Evolutionary conservation across 805 yeast species (phyloP), one percentile per base, ranked within the genome.

Genomic region (Dipodascus geniculatus): DNA sequence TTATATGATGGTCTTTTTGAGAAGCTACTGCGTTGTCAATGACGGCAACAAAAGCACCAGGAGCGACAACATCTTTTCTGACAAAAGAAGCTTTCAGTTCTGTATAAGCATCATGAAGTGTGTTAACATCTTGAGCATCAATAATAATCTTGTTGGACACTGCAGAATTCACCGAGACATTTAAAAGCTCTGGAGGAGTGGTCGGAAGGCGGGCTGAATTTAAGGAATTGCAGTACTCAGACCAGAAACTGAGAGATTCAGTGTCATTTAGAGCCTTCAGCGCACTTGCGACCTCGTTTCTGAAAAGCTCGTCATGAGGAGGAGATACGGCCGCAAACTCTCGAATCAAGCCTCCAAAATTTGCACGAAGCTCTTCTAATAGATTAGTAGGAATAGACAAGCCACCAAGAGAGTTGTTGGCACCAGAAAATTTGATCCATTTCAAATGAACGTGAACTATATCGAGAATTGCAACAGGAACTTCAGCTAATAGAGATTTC

Each of bases 21-120:
- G 42, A 19, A 20, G 44, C 52, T 9, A 47, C 8, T 9, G 60
- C 58, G 2, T 53, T 52, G 19, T 61, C 64, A 22, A 63, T 33
- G 1, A 60, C 44, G 11, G 60, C 54, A 8, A 56, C 22, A 23
- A 59, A 28, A 1, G 64, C 60, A 31, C 57, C 59, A 2, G 62
- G 57, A 38, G 55, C 49, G 19, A 63, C 48, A 3, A 44, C 58
- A 28, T 56, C 56, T 17, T 60, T 52, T 23, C 51, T 50, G 2
- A 51, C 50, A 31, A 48, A 50, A 2, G 62, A 63, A 16, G 49
- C 35, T 24, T 33, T 22, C 11, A 58, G n/a, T 2, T 57, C 56
- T 28, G 53, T 51, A 11, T 51, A 24, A 23, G 57, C 24, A 22
- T 17, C 17, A 14, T 22, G 31, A 8, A 38, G 19, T 6, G 44